Evolutionary conservation across 805 yeast species (phyloP).

Genomic region (Kodamaea jinghongensis): DNA sequence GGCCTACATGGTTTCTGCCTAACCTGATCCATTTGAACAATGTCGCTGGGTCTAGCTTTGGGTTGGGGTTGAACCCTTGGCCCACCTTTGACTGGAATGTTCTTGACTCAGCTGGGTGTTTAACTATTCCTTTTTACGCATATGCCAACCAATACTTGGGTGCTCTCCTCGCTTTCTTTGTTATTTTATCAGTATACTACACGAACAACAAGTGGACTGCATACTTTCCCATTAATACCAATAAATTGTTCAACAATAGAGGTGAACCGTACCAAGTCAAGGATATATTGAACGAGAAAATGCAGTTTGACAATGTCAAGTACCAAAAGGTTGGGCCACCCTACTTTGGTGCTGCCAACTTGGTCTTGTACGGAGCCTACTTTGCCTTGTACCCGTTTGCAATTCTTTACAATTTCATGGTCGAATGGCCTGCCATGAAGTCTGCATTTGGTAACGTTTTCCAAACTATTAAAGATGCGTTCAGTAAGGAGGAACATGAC

Average conservation of each 20-base stretch:
- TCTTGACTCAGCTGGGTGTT: slow-evolving; percentile 35
- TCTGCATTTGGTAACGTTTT: slow-evolving; percentile 36
- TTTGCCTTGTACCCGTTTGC: slow-evolving; percentile 58
- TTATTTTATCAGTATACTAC: slow-evolving; percentile 37
- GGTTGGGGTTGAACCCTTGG: slow-evolving; percentile 41
- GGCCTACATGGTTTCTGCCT: slow-evolving; percentile 46
- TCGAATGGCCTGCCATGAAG: slow-evolving; percentile 45
- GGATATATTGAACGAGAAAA: slow-evolving; percentile 42
- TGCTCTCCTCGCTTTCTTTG: slow-evolving; percentile 29
- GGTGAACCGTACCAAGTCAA: slow-evolving; percentile 49
- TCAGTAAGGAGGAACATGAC: slow-evolving; percentile 13
- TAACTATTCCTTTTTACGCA: slow-evolving; percentile 43
- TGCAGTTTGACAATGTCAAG: slow-evolving; percentile 43
- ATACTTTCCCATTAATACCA: slow-evolving; percentile 52
- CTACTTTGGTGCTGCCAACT: slow-evolving; percentile 59
- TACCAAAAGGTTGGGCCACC: slow-evolving; percentile 63
- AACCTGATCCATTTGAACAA: slow-evolving; percentile 39
- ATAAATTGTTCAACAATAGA: slow-evolving; percentile 48
- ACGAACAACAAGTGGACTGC: slow-evolving; percentile 50
- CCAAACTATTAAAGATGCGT: slow-evolving; percentile 26
- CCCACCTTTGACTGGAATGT: slow-evolving; percentile 46
- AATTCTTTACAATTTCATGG: slow-evolving; percentile 45
- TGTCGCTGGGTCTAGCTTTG: slow-evolving; percentile 35
- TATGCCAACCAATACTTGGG: slow-evolving; percentile 42
- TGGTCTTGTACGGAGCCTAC: slow-evolving; percentile 55